Percentiles rank a stretch among this genome's conserved stretches.
Conservation (phyloP, 1,139 yeast species). For the Geotrichum phurueaensis region DNA sequence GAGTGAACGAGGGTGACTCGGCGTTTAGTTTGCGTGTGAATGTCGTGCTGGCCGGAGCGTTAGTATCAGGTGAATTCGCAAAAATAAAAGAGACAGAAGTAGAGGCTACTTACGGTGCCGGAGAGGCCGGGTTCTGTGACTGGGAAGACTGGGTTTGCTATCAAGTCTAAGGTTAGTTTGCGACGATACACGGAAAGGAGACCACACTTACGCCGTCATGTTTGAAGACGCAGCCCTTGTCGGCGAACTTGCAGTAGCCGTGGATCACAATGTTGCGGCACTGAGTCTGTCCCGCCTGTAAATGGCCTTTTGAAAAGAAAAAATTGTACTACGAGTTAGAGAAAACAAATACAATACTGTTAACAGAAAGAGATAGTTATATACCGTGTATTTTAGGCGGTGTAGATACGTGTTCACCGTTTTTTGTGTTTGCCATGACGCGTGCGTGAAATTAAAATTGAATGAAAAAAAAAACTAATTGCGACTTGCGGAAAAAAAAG, state of each 20-base stretch:
- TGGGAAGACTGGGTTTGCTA: neutral
- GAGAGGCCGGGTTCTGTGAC: constrained; percentile 6
- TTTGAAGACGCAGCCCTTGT: constrained; percentile 81
- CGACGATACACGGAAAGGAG: neutral
- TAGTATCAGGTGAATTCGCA: neutral
- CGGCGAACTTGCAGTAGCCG: constrained; percentile 85
- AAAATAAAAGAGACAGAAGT: neutral
- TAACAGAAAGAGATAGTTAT: neutral
- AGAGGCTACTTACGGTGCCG: constrained; percentile 6
- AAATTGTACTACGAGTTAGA: neutral
- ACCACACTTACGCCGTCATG: constrained; percentile 42
- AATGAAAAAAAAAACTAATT: neutral
- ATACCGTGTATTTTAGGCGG: constrained; percentile 15
- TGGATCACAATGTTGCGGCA: constrained; percentile 81
- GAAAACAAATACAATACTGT: neutral
- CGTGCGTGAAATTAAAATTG: neutral
- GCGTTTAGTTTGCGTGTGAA: constrained; percentile 48
- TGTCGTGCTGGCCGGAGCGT: constrained; percentile 4
- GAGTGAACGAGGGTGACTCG: constrained; percentile 64
- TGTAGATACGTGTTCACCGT: constrained; percentile 10
- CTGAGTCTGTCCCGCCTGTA: constrained; percentile 59
- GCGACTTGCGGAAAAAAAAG: neutral
- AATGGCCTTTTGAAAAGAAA: constrained; percentile 12
- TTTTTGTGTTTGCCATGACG: constrained; percentile 12
- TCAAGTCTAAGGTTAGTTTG: neutral